These are phyloP conservation scores for Paxillus ammoniavirescens DNA, from an alignment of 768 basidiomycete genomes.

Conservation along the genomic window DNA sequence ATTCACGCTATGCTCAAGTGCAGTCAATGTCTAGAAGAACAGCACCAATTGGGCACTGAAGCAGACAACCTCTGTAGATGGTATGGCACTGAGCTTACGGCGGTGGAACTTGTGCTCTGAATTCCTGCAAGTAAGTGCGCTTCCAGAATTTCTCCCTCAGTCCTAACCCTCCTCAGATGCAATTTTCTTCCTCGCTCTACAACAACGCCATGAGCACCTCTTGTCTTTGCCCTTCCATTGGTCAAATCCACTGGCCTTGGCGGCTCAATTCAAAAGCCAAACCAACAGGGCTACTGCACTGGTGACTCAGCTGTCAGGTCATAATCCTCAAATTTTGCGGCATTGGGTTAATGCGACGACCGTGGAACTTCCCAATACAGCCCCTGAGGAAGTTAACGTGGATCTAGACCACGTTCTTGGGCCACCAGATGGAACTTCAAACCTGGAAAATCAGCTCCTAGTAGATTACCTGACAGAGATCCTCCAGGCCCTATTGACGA, in stretches of 20 bases:
- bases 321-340: neutral
- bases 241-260: constrained; percentile 14
- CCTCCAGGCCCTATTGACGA: neutral
- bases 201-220: constrained; percentile 7
- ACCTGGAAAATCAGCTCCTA: neutral
- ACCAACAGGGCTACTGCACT: constrained; percentile 1
- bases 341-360: neutral
- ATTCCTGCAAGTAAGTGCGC: constrained; percentile 4
- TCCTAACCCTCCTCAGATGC: too few relatives aligned
- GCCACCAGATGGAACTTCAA: neutral
- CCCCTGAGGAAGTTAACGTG: neutral
- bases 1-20: constrained; percentile 29
- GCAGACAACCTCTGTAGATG: constrained; percentile 35
- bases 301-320: neutral
- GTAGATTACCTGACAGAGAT: neutral
- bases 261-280: constrained; percentile 6
- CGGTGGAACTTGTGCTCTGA: constrained; percentile 17
- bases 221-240: constrained; percentile 13
- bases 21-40: constrained; percentile 33
- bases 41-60: constrained; percentile 22
- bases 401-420: neutral
- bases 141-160: neutral
- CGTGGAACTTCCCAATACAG: neutral
- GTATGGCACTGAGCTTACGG: constrained; percentile 31
- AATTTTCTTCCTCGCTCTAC: neutral